Base-by-base conservation (phyloP, 2,329 filamentous ascomycete species). In the Tolypocladium paradoxum region DNA sequence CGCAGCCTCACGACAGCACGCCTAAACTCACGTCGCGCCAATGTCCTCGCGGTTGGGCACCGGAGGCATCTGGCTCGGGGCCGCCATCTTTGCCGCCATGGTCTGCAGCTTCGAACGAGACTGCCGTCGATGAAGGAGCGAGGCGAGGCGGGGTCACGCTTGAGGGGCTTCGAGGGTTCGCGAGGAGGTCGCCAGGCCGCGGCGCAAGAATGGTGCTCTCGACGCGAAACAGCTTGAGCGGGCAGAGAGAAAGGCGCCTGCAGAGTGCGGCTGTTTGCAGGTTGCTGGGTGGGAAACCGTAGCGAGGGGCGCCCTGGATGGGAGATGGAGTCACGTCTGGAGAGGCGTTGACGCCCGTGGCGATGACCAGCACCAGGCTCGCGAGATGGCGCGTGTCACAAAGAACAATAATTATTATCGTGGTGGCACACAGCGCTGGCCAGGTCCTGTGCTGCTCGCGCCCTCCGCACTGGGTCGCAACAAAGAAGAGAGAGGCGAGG, bases 41-140 rank as follows among this genome's bases (percentile, higher is more conserved):
- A 81, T 79, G 61, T 84, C 82, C 70, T 85, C 82, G 59, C 77
- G 72, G 64, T 82, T 82, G 16, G 81, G 81, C 49, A 77, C 72
- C 59, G 77, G 74, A 55, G 79, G 79, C 78, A 83, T 82, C 61
- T 69, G 69, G 49, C 61, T 67, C 52, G 65, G 53, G 52, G 60
- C 58, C 59, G 62, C 65, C 63, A 67, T 70, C 56, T 64, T 68
- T 49, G 68, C 56, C 47, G 67, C 61, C 69, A 71, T 71, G 16
- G 27, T 52, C 22, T 43, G 34, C 50, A 37, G 22, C 43, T 22
- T 50, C 31, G 11, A 36, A 18, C 20, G 49, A 40, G 18, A 27
- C 38, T 14, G 40, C 43, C 38, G 50, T 45, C 45, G 50, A 47
- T 37, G 53, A 48, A 50, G 34, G 27, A 36, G 33, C 24, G 40